Percentiles rank a stretch among this genome's conserved stretches.
phyloP scores from a whole-genome alignment of 176 grass and related monocot genomes.

The Thalia dealbata region DNA sequence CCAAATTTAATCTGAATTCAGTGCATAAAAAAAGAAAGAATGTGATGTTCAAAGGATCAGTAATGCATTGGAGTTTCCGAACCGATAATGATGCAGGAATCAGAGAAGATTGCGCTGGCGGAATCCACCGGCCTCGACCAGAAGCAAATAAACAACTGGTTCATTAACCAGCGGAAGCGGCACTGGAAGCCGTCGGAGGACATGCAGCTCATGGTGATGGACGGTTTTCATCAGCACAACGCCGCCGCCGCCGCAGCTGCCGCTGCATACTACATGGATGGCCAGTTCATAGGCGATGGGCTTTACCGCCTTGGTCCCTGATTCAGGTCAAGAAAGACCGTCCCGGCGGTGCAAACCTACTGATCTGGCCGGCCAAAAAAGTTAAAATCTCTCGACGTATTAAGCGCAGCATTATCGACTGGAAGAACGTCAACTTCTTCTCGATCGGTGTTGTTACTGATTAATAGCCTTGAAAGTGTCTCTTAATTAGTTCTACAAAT shows the following conservation, averaged over 20 bases:
- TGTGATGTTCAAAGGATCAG: not conserved
- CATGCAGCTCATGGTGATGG: conserved; percentile 63
- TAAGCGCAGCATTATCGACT: no score
- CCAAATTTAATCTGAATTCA: not conserved
- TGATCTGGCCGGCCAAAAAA: no score
- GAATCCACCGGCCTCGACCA: conserved; percentile 60
- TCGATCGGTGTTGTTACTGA: no score
- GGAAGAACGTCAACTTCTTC: no score
- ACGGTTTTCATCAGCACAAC: conserved; percentile 48
- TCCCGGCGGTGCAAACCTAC: not conserved
- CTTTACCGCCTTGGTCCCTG: conserved; percentile 47
- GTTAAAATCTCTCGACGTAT: no score
- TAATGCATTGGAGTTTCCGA: no score
- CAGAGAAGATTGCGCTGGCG: conserved; percentile 48
- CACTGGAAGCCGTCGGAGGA: conserved; percentile 67
- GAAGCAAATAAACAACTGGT: conserved; percentile 87
- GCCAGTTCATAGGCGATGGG: conserved; percentile 48
- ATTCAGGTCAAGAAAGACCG: not conserved
- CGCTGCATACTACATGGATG: conserved; percentile 38
- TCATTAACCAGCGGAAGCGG: conserved; percentile 74
- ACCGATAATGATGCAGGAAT: conserved; percentile 35
- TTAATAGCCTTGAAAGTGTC: not conserved
- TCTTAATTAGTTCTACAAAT: not conserved
- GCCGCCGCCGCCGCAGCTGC: conserved; percentile 30
- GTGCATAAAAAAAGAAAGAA: not conserved